A percentile compares a stretch with the other conserved stretches of the same genome.
Evolutionary conservation across 2,329 filamentous ascomycete species (phyloP).

Genomic region (Ambrosiella xylebori): DNA sequence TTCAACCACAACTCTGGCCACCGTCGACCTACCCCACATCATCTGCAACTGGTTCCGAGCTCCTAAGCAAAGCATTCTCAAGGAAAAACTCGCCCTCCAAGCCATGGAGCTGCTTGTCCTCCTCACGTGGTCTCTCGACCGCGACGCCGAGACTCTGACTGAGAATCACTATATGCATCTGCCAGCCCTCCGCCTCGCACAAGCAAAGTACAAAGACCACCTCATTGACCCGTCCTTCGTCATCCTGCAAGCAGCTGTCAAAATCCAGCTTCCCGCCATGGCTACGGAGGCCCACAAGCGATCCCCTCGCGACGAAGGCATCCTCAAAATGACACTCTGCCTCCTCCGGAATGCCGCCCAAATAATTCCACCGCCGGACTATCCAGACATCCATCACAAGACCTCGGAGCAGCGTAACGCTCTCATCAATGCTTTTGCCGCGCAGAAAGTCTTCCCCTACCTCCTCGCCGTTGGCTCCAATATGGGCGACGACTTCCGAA

Average conservation of each 20-base stretch:
- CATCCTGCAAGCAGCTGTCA: constrained; percentile 65
- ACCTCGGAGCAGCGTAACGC: constrained; percentile 56
- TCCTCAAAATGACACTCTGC: constrained; percentile 80
- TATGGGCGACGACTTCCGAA: constrained; percentile 82
- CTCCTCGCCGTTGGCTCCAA: constrained; percentile 78
- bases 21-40: constrained; percentile 78
- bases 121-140: constrained; percentile 83
- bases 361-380: constrained; percentile 58
- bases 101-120: constrained; percentile 84
- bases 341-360: constrained; percentile 78
- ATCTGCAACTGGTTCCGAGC: constrained; percentile 65
- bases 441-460: constrained; percentile 77
- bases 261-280: constrained; percentile 73
- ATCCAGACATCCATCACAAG: constrained; percentile 65
- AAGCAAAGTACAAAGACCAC: constrained; percentile 79
- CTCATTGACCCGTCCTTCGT: constrained; percentile 64
- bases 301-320: constrained; percentile 65
- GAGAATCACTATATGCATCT: constrained; percentile 85
- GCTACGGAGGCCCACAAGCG: constrained; percentile 60
- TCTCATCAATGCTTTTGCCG: constrained; percentile 74
- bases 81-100: constrained; percentile 62
- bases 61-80: constrained; percentile 54
- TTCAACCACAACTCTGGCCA: constrained; percentile 80
- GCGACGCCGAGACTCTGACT: constrained; percentile 64
- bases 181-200: constrained; percentile 73